Base-by-base conservation (phyloP, 1,284 basidiomycete genomes). In the Wallemia mellicola region DNA sequence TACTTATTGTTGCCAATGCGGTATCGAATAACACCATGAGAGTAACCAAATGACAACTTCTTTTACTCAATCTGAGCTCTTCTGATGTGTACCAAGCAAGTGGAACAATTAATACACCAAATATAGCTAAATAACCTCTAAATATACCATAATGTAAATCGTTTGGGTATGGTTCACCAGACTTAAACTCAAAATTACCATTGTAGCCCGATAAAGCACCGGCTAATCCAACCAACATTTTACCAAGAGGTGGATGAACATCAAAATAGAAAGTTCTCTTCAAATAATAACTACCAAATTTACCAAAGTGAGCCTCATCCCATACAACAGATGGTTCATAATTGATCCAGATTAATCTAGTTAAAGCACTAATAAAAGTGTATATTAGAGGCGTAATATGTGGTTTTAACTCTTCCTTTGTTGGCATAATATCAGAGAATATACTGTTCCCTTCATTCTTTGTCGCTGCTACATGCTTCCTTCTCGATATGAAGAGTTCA, bases 181-280 rank as follows among this genome's bases (percentile, higher is more conserved):
- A 91, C 70, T 92, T 88, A 75, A 95, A 98, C 62, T 95, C 92
- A 66, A 86, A 98, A 25, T 74, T 70, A 22, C 92, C 92, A 64
- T 91, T 78, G 70, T 95, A 98, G 57, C 94, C 92, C 2, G 86
- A 77, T 62, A 98, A 71, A 59, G 89, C 74, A 24, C 94, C 92
- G 1, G 83, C 87, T 22, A 98, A 76, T 2, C 88, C 92, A 60
- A 98, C 92, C 60, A 98, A 77, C 88, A 98, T 96, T 75, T 98
- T 98, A 24, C 94, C 92, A 30, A 98, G 77, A 0, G 92, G 92
- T 1, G 92, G 92, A 68, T 98, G 92, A n/a, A 94, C 89, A 68
- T 88, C 85, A 68, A 88, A 88, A 73, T 92, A 94, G 74, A 92
- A 94, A 67, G 87, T 83, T 67, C 87, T 83, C 69, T 91, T 88